Conservation (phyloP, 2,329 filamentous ascomycete species). For the Ilyonectria sp. region DNA sequence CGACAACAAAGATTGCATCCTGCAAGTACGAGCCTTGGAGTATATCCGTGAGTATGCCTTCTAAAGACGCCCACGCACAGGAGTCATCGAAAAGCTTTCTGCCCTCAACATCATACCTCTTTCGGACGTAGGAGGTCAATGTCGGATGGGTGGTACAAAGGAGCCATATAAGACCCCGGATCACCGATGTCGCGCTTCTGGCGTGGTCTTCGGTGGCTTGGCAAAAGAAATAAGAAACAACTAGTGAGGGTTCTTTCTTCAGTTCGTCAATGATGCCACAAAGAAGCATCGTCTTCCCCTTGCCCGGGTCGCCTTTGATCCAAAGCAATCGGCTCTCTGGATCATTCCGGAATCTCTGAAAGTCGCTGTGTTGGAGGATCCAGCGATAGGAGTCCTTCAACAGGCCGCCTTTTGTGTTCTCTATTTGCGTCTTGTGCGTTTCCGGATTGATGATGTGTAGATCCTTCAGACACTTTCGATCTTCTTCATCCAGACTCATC, state of each 20-base stretch:
- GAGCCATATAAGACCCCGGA: constrained; percentile 61
- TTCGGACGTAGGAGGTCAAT: constrained; percentile 53
- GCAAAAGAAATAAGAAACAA: constrained; percentile 59
- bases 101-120: constrained; percentile 53
- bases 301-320: constrained; percentile 56
- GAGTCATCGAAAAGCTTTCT: constrained; percentile 55
- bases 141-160: constrained; percentile 54
- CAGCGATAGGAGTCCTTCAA: constrained; percentile 48
- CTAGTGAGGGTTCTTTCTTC: neutral
- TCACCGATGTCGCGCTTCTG: constrained; percentile 57
- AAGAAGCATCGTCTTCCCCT: constrained; percentile 57
- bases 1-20: constrained; percentile 56
- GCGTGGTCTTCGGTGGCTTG: constrained; percentile 56
- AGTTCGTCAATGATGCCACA: constrained; percentile 50
- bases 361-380: constrained; percentile 50
- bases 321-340: constrained; percentile 44
- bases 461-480: constrained; percentile 7
- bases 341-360: constrained; percentile 45
- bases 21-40: constrained; percentile 41
- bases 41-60: constrained; percentile 56
- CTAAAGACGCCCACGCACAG: constrained; percentile 56
- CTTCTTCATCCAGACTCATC: neutral
- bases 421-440: constrained; percentile 28
- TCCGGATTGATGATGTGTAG: neutral
- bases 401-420: constrained; percentile 42